Percentiles rank a stretch among this genome's conserved stretches.
Conservation (phyloP, 1,139 yeast genomes). For the Hansenula anomala region DNA sequence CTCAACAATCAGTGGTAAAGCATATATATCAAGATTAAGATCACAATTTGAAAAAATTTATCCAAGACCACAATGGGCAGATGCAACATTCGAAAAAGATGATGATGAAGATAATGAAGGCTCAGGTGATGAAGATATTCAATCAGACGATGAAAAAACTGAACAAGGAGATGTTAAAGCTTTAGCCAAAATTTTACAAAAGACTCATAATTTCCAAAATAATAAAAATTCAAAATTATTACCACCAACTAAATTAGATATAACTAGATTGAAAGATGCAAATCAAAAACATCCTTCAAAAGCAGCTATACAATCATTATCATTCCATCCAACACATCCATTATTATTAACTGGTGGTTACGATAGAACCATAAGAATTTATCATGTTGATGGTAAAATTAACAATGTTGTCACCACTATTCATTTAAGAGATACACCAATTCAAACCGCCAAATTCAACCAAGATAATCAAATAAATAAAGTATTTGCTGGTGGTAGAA, state of each 20-base stretch:
- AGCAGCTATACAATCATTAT: slow-evolving; percentile 76
- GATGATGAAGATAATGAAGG: slow-evolving; percentile 29
- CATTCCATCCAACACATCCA: slow-evolving; percentile 86
- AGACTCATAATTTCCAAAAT: slow-evolving; percentile 52
- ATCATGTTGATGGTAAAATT: slow-evolving; percentile 85
- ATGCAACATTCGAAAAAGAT: slow-evolving; percentile 27
- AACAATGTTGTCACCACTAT: slow-evolving; percentile 81
- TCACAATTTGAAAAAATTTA: slow-evolving; percentile 83
- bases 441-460: slow-evolving; percentile 69
- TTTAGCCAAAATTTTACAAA: slow-evolving; percentile 53
- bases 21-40: slow-evolving; percentile 70
- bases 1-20: slow-evolving; percentile 51
- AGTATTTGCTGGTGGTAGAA: slow-evolving; percentile 85
- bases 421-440: slow-evolving; percentile 73
- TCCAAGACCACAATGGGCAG: slow-evolving; percentile 88
- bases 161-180: slow-evolving; percentile 47
- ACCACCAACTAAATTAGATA: slow-evolving; percentile 68
- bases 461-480: slow-evolving; percentile 41
- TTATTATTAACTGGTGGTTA: slow-evolving; percentile 85
- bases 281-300: slow-evolving; percentile 63
- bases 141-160: slow-evolving; percentile 31
- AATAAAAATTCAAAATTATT: slow-evolving; percentile 51
- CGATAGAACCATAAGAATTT: slow-evolving; percentile 81
- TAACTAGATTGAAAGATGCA: slow-evolving; percentile 81
- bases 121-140: slow-evolving; percentile 19